A percentile compares a stretch with the other conserved stretches of the same genome.
phyloP scores from a whole-genome alignment of 495 filamentous ascomycete genomes.

The Hypomontagnella monticulosa region DNA sequence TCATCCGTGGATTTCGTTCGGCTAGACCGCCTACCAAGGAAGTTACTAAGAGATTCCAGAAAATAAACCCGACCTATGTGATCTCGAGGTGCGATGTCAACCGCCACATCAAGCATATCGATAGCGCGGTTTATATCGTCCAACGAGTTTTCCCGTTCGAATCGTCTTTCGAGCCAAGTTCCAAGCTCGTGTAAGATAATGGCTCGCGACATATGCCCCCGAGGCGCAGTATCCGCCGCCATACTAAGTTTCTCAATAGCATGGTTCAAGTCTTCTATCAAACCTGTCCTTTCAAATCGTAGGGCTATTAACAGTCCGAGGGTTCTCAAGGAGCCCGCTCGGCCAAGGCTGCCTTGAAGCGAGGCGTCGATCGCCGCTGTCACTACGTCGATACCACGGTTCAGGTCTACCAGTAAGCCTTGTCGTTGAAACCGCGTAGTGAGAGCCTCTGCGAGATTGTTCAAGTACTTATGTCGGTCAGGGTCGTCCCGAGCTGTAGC shows the following conservation, averaged over 20 bases:
- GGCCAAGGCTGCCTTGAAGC: constrained; percentile 1
- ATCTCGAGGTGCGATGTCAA: neutral
- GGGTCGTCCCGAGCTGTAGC: neutral
- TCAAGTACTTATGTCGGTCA: neutral
- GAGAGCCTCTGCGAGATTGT: constrained; percentile 5
- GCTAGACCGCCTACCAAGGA: neutral
- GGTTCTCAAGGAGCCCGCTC: neutral
- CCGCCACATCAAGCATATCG: neutral
- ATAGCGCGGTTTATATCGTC: neutral
- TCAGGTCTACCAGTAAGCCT: constrained; percentile 7
- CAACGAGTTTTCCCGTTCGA: neutral
- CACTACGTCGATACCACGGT: neutral
- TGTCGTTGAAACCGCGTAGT: neutral
- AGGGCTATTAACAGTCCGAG: neutral
- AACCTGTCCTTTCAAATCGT: neutral
- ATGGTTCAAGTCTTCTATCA: neutral
- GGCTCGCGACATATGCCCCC: neutral
- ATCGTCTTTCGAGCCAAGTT: neutral
- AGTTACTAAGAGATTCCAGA: neutral
- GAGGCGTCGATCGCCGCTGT: neutral
- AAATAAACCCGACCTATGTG: neutral
- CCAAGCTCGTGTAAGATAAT: neutral
- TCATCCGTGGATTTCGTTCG: neutral
- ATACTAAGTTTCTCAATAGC: neutral
- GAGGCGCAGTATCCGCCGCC: neutral